Conservation (phyloP, 805 yeast species). For the Saccharomyces jurei region DNA sequence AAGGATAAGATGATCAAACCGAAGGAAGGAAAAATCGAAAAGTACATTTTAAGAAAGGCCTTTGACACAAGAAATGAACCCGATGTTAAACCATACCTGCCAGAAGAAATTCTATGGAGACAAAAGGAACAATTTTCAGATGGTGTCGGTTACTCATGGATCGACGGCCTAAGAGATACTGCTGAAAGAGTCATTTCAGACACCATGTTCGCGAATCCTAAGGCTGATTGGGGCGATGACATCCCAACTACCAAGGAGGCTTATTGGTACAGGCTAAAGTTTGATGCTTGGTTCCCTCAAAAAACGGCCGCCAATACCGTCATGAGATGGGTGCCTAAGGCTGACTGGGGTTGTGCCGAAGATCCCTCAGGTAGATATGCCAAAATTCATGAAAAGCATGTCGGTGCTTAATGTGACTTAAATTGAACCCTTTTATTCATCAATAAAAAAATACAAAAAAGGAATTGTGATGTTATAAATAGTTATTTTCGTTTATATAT, state of each 20-base stretch:
- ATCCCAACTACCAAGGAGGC: conserved; percentile 95
- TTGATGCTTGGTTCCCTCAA: conserved; percentile 81
- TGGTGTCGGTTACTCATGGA: conserved; percentile 98
- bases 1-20: conserved; percentile 73
- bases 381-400: conserved; percentile 68
- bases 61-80: conserved; percentile 86
- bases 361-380: conserved; percentile 97
- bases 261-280: conserved; percentile 92
- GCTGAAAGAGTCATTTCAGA: conserved; percentile 79
- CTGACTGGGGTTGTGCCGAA: conserved; percentile 97
- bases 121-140: conserved; percentile 98
- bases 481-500: neutral
- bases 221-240: conserved; percentile 90
- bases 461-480: neutral
- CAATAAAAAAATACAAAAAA: neutral
- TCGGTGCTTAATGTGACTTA: conserved; percentile 14
- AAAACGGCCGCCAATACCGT: conserved; percentile 92
- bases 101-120: conserved; percentile 93
- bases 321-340: conserved; percentile 98
- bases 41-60: conserved; percentile 90
- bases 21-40: conserved; percentile 69
- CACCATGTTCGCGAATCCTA: conserved; percentile 79
- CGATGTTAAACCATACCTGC: conserved; percentile 68
- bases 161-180: conserved; percentile 88
- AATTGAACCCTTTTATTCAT: neutral